phyloP scores from a whole-genome alignment of 139 green algal genomes.

The Deuterostichococcus epilithicus region DNA sequence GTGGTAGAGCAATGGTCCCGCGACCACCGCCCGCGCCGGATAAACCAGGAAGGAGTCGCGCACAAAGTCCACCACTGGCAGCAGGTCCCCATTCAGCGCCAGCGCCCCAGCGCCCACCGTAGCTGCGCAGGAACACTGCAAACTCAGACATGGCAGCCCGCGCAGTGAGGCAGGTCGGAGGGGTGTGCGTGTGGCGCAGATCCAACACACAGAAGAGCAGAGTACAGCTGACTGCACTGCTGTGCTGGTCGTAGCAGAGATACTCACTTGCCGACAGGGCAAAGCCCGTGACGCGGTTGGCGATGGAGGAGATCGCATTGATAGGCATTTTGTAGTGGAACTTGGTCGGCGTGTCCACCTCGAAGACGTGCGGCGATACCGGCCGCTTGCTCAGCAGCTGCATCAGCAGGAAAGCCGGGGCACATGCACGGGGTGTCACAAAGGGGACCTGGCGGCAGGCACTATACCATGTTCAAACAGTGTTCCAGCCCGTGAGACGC shows the following conservation, averaged over 20 bases:
- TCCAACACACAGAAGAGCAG: neutral
- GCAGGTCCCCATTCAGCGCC: slow-evolving; percentile 69
- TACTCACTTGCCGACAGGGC: slow-evolving; percentile 64
- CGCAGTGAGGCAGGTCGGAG: neutral
- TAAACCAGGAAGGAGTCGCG: slow-evolving; percentile 56
- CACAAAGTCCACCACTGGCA: slow-evolving; percentile 48
- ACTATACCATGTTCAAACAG: too few relatives aligned
- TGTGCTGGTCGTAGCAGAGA: neutral
- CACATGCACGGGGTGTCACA: too few relatives aligned
- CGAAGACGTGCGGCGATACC: slow-evolving; percentile 88
- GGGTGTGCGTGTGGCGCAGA: neutral
- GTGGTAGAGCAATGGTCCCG: slow-evolving; percentile 90
- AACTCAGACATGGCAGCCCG: neutral
- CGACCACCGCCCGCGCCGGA: slow-evolving; percentile 65
- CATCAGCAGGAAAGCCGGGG: neutral
- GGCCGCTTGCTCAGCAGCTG: slow-evolving; percentile 84
- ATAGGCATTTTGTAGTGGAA: slow-evolving; percentile 91
- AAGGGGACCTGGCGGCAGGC: too few relatives aligned
- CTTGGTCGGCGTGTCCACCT: slow-evolving; percentile 58
- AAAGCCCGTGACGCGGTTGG: slow-evolving; percentile 82
- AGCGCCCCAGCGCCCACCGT: slow-evolving; percentile 55
- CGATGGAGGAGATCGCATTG: slow-evolving; percentile 80
- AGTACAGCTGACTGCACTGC: neutral
- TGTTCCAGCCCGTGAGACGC: too few relatives aligned
- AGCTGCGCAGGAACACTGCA: slow-evolving; percentile 34